Conservation (phyloP, 306 rosid species). For the Lathyrus sativus region DNA sequence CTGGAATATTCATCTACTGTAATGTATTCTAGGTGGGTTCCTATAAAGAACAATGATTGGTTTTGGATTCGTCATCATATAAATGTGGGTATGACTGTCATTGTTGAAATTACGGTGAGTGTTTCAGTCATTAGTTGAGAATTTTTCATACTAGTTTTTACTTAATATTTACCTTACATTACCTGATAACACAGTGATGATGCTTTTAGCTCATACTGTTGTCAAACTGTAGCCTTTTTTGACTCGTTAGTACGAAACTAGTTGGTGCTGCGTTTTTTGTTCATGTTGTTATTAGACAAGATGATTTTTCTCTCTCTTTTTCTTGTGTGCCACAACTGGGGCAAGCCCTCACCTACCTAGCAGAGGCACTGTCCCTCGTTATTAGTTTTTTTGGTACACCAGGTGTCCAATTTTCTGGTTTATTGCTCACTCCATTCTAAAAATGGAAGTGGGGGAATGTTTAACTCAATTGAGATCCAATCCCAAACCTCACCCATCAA, state of each 20-base stretch:
- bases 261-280: slow-evolving; percentile 16
- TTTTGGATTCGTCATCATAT: slow-evolving; percentile 98
- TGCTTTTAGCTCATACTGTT: slow-evolving; percentile 16
- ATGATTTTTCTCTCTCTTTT: slow-evolving; percentile 12
- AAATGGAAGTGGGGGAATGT: not conserved
- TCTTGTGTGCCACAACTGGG: slow-evolving; percentile 17
- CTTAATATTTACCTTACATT: slow-evolving; percentile 29
- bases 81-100: slow-evolving; percentile 84
- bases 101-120: slow-evolving; percentile 91
- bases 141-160: slow-evolving; percentile 23
- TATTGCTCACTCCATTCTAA: not conserved
- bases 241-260: slow-evolving; percentile 13
- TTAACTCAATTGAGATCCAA: not conserved
- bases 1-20: slow-evolving; percentile 40
- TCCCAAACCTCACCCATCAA: slow-evolving; percentile 10
- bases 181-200: slow-evolving; percentile 19
- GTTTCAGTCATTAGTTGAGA: slow-evolving; percentile 29
- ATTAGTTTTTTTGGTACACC: not conserved
- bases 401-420: slow-evolving; percentile 9
- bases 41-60: slow-evolving; percentile 93
- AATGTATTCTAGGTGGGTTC: slow-evolving; percentile 83
- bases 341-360: not conserved
- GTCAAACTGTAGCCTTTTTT: slow-evolving; percentile 16
- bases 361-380: not conserved
- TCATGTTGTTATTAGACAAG: slow-evolving; percentile 1